Evolutionary conservation across 208 protist genomes (phyloP).

Genomic region (Crithidia fasciculata): DNA sequence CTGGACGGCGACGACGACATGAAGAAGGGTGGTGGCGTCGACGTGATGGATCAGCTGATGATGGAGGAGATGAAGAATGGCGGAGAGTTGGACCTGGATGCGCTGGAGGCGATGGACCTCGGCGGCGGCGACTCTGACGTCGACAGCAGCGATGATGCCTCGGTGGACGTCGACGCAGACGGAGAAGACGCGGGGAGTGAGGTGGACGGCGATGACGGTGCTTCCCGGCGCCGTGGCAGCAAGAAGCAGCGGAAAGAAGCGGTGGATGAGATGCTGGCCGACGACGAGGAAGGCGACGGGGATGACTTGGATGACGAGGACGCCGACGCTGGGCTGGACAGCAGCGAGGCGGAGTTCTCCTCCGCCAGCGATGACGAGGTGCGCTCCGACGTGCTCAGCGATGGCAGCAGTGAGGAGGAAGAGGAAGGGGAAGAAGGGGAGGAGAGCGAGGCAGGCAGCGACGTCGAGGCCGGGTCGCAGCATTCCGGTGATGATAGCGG

Average conservation of each 20-base stretch:
- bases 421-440: constrained; percentile 61
- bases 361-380: constrained; percentile 46
- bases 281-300: constrained; percentile 1
- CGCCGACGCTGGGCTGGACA: constrained; percentile 22
- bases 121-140: constrained; percentile 1
- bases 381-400: constrained; percentile 25
- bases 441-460: constrained; percentile 19
- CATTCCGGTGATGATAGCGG: constrained; percentile 9
- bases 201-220: constrained; percentile 18
- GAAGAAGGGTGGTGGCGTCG: neutral
- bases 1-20: constrained; percentile 30
- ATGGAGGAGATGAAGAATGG: constrained; percentile 31
- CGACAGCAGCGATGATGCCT: too few relatives aligned
- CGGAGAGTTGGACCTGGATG: constrained; percentile 42
- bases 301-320: constrained; percentile 17
- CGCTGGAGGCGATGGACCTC: constrained; percentile 47
- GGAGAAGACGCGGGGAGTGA: constrained; percentile 15
- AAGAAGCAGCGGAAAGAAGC: constrained; percentile 23
- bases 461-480: constrained; percentile 23
- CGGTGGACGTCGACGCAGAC: constrained; percentile 4
- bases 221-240: neutral
- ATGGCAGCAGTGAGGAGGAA: constrained; percentile 35
- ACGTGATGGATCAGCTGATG: constrained; percentile 36
- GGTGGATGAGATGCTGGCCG: constrained; percentile 21
- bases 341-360: constrained; percentile 37